A percentile compares a stretch with the other conserved stretches of the same genome.
These are phyloP conservation scores for Diophrys appendiculata DNA, from an alignment of 73 alveolate genomes.

Conservation along the genomic window DNA sequence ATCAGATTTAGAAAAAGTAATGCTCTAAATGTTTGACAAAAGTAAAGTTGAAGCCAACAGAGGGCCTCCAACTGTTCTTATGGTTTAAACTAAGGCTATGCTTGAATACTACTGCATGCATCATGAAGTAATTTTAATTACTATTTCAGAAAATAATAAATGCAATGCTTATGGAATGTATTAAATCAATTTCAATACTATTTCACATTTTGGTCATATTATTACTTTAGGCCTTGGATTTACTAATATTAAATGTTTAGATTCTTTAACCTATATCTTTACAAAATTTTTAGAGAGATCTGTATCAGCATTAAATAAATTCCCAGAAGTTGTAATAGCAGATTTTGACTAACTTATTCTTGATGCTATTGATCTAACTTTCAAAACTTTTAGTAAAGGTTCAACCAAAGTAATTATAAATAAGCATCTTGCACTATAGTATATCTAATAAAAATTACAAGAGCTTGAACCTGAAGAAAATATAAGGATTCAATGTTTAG, in stretches of 20 bases:
- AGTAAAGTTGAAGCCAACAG: neutral
- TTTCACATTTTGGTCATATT: neutral
- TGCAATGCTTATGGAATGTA: neutral
- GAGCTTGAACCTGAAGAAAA: conserved; percentile 5
- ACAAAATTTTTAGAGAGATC: neutral
- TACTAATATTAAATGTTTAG: conserved; percentile 3
- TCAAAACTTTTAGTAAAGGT: neutral
- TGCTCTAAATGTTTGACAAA: too few relatives aligned
- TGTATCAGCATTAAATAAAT: neutral
- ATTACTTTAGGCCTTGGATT: conserved; percentile 10
- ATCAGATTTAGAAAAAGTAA: too few relatives aligned
- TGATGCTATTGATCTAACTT: neutral
- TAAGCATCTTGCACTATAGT: neutral
- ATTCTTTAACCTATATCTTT: conserved; percentile 1
- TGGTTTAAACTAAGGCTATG: neutral
- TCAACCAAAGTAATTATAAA: neutral
- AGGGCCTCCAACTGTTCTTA: neutral
- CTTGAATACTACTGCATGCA: neutral
- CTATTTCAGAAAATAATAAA: neutral
- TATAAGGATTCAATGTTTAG: neutral
- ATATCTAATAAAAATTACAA: too few relatives aligned
- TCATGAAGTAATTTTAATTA: neutral
- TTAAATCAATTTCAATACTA: neutral
- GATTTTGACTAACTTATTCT: neutral
- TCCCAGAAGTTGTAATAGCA: neutral